Conservation (phyloP, 2,329 filamentous ascomycete species). For the Aureobasidium vineae region DNA sequence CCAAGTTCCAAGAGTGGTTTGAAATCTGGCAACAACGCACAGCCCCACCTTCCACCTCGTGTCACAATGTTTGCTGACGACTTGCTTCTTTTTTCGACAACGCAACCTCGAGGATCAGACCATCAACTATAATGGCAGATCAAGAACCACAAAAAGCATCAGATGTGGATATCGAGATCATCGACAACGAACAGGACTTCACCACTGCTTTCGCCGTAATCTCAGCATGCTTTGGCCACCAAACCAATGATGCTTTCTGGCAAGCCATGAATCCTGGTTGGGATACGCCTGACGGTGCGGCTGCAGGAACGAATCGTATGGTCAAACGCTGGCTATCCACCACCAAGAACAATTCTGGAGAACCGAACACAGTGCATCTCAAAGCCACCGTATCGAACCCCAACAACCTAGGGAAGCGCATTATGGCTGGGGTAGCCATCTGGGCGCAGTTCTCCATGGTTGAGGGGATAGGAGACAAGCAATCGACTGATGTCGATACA, state of each 20-base stretch:
- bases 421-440: constrained; percentile 55
- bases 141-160: background rate
- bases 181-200: constrained; percentile 20
- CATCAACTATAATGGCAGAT: background rate
- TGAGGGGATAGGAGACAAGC: constrained; percentile 49
- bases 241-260: constrained; percentile 55
- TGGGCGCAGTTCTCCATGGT: constrained; percentile 56
- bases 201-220: constrained; percentile 32
- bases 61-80: background rate
- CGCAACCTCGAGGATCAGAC: background rate
- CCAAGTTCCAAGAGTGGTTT: constrained; percentile 6
- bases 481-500: constrained; percentile 41
- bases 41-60: constrained; percentile 6
- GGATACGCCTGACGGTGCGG: constrained; percentile 51
- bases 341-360: constrained; percentile 46
- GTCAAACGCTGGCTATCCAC: constrained; percentile 45
- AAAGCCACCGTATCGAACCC: constrained; percentile 52
- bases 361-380: constrained; percentile 53
- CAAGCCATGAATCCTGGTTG: constrained; percentile 54
- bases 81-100: background rate
- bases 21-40: constrained; percentile 19
- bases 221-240: constrained; percentile 51
- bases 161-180: constrained; percentile 1
- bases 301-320: constrained; percentile 42
- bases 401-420: constrained; percentile 32